Evolutionary conservation across 139 green algal species (phyloP), one percentile per base, ranked within the genome.

Genomic region (Picochlorum costavermella): DNA sequence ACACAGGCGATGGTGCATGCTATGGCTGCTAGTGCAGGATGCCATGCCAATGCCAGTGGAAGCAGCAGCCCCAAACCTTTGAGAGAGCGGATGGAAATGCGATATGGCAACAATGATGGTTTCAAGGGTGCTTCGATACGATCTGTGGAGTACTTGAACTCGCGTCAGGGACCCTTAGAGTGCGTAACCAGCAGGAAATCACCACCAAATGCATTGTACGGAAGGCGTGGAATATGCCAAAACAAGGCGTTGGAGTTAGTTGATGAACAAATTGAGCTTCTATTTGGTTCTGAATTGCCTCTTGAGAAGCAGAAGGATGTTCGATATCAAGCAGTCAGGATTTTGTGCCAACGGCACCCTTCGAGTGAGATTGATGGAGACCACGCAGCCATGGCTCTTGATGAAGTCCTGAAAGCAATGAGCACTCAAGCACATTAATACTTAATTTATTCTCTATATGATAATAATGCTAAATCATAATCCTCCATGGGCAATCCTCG

Each of bases 381-480:
- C 33, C 33, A 40, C 11, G 33, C 33, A 12, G 33, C 33, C 5
- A 12, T 6, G 33, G 33, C 33, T 12, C 6, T 40, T 6, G 33
- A 40, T 8, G 33, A 40, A 40, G 33, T 40, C 11, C 33, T 40
- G 33, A 40, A 58, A 58, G 50, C 25, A 57, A 57, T 26, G 25
- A 57, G 23, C 20, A 23, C 20, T 23, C 20, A 23, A 23, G 20
- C 20, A 23, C 20, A 23, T 23, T 23, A 23, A 23, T 23, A 23
- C 20, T 28, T 46, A 26, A 57, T 57, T 57, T 57, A 57, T 57
- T 57, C 25, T 57, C 3, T 58, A 58, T 13, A 58, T 58, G 12
- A 10, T 28, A 28, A 2, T 56, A 55, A 56, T 62, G 10, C 33
- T 40, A 40, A 40, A 40, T 40, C 33, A 40, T 40, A 8, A 40